A percentile compares a stretch with the other conserved stretches of the same genome.
Conservation (phyloP, 1,284 basidiomycete species). For the Malassezia brasiliensis region DNA sequence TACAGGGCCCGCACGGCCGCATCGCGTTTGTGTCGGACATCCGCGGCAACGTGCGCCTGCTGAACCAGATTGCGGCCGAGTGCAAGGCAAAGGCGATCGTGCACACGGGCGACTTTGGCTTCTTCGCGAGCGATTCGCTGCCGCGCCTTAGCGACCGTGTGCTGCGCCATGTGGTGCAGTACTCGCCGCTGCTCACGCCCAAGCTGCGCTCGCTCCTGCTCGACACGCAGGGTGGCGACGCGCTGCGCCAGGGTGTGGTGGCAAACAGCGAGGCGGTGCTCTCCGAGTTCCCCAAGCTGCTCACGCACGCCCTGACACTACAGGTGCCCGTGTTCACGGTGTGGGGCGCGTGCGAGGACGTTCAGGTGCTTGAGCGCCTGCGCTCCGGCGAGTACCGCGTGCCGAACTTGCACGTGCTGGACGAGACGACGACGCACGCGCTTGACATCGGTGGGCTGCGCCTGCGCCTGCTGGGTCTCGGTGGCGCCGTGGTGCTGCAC, state of each 20-base stretch:
- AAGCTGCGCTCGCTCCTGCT: conserved; percentile 72
- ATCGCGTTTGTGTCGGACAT: conserved; percentile 95
- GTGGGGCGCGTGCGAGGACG: conserved; percentile 96
- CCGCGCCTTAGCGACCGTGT: conserved; percentile 85
- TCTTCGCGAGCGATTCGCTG: conserved; percentile 76
- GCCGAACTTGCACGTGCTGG: conserved; percentile 68
- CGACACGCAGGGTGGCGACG: conserved; percentile 52
- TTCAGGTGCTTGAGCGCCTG: conserved; percentile 81
- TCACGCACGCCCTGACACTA: conserved; percentile 56
- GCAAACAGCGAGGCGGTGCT: conserved; percentile 51
- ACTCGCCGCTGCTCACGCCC: conserved; percentile 84
- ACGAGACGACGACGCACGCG: conserved; percentile 83
- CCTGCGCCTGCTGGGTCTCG: conserved; percentile 82
- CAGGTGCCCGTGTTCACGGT: conserved; percentile 83
- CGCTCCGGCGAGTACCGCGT: conserved; percentile 70
- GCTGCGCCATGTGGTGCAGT: conserved; percentile 88
- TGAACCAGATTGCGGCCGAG: conserved; percentile 83
- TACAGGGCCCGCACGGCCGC: conserved; percentile 55
- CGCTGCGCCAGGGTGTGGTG: conserved; percentile 46
- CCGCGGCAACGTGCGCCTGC: conserved; percentile 60
- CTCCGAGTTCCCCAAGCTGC: conserved; percentile 85
- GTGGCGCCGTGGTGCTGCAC: conserved; percentile 88
- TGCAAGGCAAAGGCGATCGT: conserved; percentile 74
- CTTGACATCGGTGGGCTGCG: conserved; percentile 88
- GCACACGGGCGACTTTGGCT: conserved; percentile 98